Base-by-base conservation (phyloP, 2,329 filamentous ascomycete species). In the Pestalotiopsis fici region DNA sequence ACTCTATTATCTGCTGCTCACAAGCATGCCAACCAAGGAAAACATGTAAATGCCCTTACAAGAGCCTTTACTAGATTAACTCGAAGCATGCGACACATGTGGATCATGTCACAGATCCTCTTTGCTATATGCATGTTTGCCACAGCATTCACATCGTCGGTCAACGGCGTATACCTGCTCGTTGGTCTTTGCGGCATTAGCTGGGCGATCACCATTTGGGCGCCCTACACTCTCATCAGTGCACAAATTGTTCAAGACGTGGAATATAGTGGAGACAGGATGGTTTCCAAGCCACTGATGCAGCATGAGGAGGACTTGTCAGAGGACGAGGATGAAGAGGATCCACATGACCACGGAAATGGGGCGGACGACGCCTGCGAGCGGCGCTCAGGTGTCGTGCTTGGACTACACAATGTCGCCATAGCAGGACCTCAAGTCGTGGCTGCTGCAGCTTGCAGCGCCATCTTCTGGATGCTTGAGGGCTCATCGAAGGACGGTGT, bases 381-480 rank as follows among this genome's bases (percentile, higher is more conserved):
- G 61, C 35, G 43, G 23, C 61, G 61, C 0, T 23, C 61, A 9
- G 61, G 61, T 23, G n/a, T 64, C 12, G 28, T 64, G 0, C 11
- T 64, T 2, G 21, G 37, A 1, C 61, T 64, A 0, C 61, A 64
- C 21, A 64, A 64, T 27, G 43, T 23, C 7, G 15, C 13, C 23
- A 64, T 64, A 9, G 27, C 61, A 0, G 39, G 27, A 2, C 61
- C 61, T 2, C 61, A 64, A 23, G 54, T 64, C 28, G 0, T 64
- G 23, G 61, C 61, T 21, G 61, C 43, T 15, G 59, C 23, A 4
- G 28, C 7, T 7, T 37, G 59, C 6, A 61, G 59, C 31, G 12
- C 39, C 2, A 43, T 67, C 88, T 85, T 64, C 81, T 79, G 67
- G 86, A 80, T 64, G 3, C 11, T 57, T 11, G 55, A 57, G 27